Evolutionary conservation across 1,284 basidiomycete species (phyloP).

Genomic region (Apiotrichum siamense): DNA sequence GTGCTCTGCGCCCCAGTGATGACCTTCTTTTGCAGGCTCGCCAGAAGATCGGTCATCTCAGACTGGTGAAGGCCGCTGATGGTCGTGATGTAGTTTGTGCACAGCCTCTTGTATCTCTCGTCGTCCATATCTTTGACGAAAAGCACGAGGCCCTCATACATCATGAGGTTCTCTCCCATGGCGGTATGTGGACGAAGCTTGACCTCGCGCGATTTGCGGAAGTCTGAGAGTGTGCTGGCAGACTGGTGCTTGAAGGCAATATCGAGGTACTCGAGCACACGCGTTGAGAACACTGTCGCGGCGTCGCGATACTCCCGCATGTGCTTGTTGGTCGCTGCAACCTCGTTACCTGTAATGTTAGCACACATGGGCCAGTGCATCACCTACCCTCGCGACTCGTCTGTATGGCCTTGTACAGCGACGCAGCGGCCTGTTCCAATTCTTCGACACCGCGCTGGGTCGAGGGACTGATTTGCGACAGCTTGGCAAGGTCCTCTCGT

Average conservation of each 20-base stretch:
- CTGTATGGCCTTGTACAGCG: slow-evolving; percentile 91
- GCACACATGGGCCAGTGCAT: neutral
- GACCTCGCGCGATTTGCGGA: slow-evolving; percentile 25
- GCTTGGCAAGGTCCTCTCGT: slow-evolving; percentile 62
- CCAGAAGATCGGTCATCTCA: slow-evolving; percentile 71
- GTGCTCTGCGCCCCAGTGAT: neutral
- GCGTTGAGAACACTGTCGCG: slow-evolving; percentile 84
- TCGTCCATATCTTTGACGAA: slow-evolving; percentile 96
- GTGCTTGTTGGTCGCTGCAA: slow-evolving; percentile 89
- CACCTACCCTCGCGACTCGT: slow-evolving; percentile 74
- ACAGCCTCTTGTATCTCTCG: slow-evolving; percentile 70
- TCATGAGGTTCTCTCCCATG: slow-evolving; percentile 74
- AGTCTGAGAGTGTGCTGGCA: slow-evolving; percentile 42
- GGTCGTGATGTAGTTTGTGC: slow-evolving; percentile 79
- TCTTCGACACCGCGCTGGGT: slow-evolving; percentile 66
- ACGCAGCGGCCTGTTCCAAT: slow-evolving; percentile 74
- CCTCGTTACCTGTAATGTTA: slow-evolving; percentile 53
- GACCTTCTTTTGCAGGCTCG: slow-evolving; percentile 57
- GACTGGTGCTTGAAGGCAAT: slow-evolving; percentile 78
- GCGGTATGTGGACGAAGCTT: slow-evolving; percentile 59
- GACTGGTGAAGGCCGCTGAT: slow-evolving; percentile 70
- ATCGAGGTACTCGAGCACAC: slow-evolving; percentile 78
- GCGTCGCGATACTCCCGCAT: slow-evolving; percentile 82
- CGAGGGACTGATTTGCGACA: slow-evolving; percentile 81
- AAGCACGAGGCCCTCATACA: slow-evolving; percentile 82